phyloP scores from a whole-genome alignment of 768 basidiomycete genomes.

The Leccinum boreale region DNA sequence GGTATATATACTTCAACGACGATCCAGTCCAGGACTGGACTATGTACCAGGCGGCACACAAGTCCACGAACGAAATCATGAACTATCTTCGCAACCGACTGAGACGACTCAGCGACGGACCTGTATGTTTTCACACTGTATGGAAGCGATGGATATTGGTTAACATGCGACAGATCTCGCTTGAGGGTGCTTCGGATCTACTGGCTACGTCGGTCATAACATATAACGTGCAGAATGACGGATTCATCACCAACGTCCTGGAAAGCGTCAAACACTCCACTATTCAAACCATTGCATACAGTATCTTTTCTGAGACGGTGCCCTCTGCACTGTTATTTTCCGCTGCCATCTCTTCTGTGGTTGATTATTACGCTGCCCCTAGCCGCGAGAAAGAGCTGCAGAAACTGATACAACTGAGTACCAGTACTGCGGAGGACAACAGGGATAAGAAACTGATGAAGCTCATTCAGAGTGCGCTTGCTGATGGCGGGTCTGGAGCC shows the following conservation, averaged over 20 bases:
- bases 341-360: constrained; percentile 49
- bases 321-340: constrained; percentile 57
- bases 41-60: constrained; percentile 25
- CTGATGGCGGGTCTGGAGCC: constrained; percentile 28
- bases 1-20: constrained; percentile 37
- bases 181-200: constrained; percentile 19
- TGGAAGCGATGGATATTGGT: neutral
- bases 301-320: constrained; percentile 51
- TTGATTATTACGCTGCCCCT: constrained; percentile 57
- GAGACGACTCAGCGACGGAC: constrained; percentile 15
- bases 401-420: constrained; percentile 39
- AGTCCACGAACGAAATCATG: constrained; percentile 26
- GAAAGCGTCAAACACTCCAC: constrained; percentile 1
- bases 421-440: constrained; percentile 23
- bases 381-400: constrained; percentile 28
- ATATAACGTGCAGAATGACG: constrained; percentile 22
- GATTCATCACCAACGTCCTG: constrained; percentile 19
- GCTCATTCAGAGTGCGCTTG: constrained; percentile 43
- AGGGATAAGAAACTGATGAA: constrained; percentile 33
- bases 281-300: constrained; percentile 40
- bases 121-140: constrained; percentile 14
- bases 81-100: constrained; percentile 22
- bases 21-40: constrained; percentile 33
- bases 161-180: constrained; percentile 11
- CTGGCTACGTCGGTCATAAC: constrained; percentile 19